phyloP scores from a whole-genome alignment of 306 rosid genomes.

The Cyclanthera cordifolia region DNA sequence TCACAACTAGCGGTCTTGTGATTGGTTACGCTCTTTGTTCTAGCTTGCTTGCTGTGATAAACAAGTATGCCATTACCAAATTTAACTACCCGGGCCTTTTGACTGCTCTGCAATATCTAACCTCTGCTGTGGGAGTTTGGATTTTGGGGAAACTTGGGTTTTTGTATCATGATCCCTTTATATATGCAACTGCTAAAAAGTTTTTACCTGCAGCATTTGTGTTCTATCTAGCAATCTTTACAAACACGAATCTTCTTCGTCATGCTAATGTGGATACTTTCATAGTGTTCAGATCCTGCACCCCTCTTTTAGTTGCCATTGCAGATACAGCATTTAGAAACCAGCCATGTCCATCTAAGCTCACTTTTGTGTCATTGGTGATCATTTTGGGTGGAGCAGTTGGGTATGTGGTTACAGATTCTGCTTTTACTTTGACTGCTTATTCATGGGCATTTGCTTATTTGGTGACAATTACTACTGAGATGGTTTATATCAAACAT shows the following conservation, averaged over 20 bases:
- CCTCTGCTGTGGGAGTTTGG: slow-evolving; percentile 78
- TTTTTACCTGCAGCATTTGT: slow-evolving; percentile 87
- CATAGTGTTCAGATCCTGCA: slow-evolving; percentile 79
- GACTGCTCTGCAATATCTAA: slow-evolving; percentile 75
- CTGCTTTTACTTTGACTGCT: slow-evolving; percentile 66
- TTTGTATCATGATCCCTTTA: slow-evolving; percentile 71
- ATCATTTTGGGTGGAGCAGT: slow-evolving; percentile 76
- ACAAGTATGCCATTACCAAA: slow-evolving; percentile 82
- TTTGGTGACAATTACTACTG: slow-evolving; percentile 72
- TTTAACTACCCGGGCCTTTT: slow-evolving; percentile 90
- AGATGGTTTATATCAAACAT: slow-evolving; percentile 94
- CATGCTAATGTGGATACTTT: slow-evolving; percentile 93
- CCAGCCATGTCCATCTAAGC: slow-evolving; percentile 67
- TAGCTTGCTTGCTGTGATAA: slow-evolving; percentile 81
- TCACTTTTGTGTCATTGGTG: slow-evolving; percentile 59
- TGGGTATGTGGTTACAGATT: slow-evolving; percentile 86
- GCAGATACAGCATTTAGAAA: slow-evolving; percentile 69
- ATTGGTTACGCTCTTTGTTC: slow-evolving; percentile 83
- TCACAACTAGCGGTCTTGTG: slow-evolving; percentile 61
- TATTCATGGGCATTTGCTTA: slow-evolving; percentile 95
- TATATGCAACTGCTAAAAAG: slow-evolving; percentile 55
- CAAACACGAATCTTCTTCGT: slow-evolving; percentile 91
- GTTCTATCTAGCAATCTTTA: slow-evolving; percentile 84
- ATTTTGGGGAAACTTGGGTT: slow-evolving; percentile 59
- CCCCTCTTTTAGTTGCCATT: slow-evolving; percentile 85